Percentiles rank a stretch among this genome's conserved stretches.
These are phyloP conservation scores for Dendrocalamus sinicus DNA, from an alignment of 176 grass and related monocot species.

Conservation along the genomic window DNA sequence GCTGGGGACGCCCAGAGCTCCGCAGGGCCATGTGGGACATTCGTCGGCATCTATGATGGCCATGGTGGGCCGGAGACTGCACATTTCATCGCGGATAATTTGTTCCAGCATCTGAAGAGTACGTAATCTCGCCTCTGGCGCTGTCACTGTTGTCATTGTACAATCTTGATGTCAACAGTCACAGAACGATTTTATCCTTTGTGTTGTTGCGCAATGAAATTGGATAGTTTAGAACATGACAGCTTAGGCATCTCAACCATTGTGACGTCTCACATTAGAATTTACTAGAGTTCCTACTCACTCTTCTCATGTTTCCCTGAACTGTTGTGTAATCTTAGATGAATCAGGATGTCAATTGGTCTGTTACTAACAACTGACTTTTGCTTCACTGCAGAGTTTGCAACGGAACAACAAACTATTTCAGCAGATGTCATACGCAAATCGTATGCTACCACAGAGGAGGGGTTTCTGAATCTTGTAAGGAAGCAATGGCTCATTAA, in stretches of 20 bases:
- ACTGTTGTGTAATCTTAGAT: background rate
- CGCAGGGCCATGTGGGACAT: slow-evolving; percentile 52
- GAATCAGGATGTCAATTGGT: background rate
- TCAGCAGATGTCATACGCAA: slow-evolving; percentile 60
- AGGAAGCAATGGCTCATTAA: slow-evolving; percentile 67
- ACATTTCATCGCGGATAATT: slow-evolving; percentile 54
- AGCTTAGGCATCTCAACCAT: background rate
- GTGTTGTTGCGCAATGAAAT: background rate
- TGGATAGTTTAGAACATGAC: background rate
- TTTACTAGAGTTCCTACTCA: background rate
- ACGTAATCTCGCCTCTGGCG: background rate
- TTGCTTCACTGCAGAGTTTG: slow-evolving; percentile 52
- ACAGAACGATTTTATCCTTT: background rate
- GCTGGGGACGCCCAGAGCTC: background rate
- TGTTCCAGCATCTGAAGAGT: slow-evolving; percentile 76
- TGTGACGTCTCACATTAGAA: background rate
- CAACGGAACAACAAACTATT: slow-evolving; percentile 54
- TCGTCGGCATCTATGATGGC: slow-evolving; percentile 78
- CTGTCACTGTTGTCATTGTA: background rate
- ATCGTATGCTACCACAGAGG: slow-evolving; percentile 68
- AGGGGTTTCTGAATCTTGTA: slow-evolving; percentile 76
- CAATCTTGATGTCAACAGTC: background rate
- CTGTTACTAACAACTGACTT: background rate
- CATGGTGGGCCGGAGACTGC: slow-evolving; percentile 74
- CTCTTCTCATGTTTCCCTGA: background rate